phyloP scores from a whole-genome alignment of 768 basidiomycete genomes.

The Asterophora lycoperdoides region DNA sequence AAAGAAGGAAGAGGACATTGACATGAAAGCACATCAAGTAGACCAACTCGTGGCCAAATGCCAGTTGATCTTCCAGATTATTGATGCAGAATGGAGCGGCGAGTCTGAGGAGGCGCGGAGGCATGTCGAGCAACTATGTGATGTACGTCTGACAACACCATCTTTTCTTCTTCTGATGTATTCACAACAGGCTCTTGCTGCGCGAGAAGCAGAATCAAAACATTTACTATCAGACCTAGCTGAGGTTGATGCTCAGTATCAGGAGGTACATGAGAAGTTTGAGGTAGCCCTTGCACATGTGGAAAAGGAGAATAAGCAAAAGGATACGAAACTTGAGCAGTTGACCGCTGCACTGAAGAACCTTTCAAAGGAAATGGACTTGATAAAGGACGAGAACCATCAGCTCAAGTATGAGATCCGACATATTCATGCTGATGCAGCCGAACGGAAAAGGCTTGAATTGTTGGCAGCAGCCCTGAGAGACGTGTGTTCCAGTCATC shows the following conservation, averaged over 20 bases:
- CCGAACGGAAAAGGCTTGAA: conserved; percentile 67
- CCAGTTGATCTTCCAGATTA: conserved; percentile 62
- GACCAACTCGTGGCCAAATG: conserved; percentile 76
- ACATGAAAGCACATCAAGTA: conserved; percentile 79
- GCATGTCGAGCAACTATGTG: conserved; percentile 76
- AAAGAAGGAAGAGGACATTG: conserved; percentile 84
- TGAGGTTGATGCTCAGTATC: conserved; percentile 69
- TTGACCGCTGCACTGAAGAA: conserved; percentile 76
- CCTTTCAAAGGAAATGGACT: conserved; percentile 75
- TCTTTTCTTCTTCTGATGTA: conserved; percentile 3
- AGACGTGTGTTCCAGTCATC: conserved; percentile 47
- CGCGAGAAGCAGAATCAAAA: conserved; percentile 75
- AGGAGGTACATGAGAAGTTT: conserved; percentile 69
- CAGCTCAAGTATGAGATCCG: conserved; percentile 65
- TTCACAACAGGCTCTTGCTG: conserved; percentile 56
- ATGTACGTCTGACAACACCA: conserved; percentile 40
- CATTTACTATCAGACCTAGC: conserved; percentile 68
- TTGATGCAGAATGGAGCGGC: conserved; percentile 83
- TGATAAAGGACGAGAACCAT: conserved; percentile 85
- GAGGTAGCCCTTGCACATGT: conserved; percentile 72
- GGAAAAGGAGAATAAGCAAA: conserved; percentile 72
- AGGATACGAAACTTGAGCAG: conserved; percentile 71
- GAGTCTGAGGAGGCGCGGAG: conserved; percentile 79
- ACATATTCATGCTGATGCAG: conserved; percentile 70
- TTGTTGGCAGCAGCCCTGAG: conserved; percentile 70